Conservation (phyloP, 176 grass and related monocot species). For the Eleusine indica region DNA sequence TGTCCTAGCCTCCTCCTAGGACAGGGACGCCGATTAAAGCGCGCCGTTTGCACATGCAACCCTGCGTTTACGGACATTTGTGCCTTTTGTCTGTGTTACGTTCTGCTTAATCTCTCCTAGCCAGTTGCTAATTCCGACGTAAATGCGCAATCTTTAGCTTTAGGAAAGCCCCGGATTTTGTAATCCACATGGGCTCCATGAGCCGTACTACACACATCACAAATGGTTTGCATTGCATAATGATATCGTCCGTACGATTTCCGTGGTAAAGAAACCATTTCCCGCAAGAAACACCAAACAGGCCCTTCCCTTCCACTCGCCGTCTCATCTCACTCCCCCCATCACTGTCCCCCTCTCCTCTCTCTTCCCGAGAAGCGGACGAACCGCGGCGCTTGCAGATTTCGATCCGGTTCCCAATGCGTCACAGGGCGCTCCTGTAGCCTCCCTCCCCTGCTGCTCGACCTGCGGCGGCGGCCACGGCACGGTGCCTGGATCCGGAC, state of each 20-base stretch:
- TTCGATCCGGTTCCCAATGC: slow-evolving; percentile 48
- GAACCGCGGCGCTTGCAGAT: slow-evolving; percentile 35
- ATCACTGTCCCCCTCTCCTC: not conserved
- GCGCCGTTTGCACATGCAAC: slow-evolving; percentile 4
- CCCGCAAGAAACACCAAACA: slow-evolving; percentile 30
- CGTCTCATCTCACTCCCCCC: not conserved
- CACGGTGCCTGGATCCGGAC: slow-evolving; percentile 48
- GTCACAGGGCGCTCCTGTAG: slow-evolving; percentile 21
- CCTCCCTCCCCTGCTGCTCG: not conserved
- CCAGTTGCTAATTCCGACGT: not conserved
- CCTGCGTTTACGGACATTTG: not conserved
- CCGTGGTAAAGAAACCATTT: slow-evolving; percentile 18
- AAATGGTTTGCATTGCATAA: not conserved
- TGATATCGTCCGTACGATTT: slow-evolving; percentile 19
- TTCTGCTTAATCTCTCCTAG: not conserved
- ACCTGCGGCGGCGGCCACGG: slow-evolving; percentile 8
- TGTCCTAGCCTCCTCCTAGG: not conserved
- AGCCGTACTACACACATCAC: slow-evolving; percentile 6
- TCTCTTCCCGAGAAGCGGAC: slow-evolving; percentile 37
- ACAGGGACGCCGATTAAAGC: slow-evolving; percentile 34
- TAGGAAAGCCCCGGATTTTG: slow-evolving; percentile 15
- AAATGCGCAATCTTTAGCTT: not conserved
- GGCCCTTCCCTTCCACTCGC: not conserved
- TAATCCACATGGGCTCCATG: slow-evolving; percentile 1
- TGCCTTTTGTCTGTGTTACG: not conserved